These are phyloP conservation scores for Uncinocarpus reesii DNA, from an alignment of 2,329 filamentous ascomycete genomes.

Conservation along the genomic window DNA sequence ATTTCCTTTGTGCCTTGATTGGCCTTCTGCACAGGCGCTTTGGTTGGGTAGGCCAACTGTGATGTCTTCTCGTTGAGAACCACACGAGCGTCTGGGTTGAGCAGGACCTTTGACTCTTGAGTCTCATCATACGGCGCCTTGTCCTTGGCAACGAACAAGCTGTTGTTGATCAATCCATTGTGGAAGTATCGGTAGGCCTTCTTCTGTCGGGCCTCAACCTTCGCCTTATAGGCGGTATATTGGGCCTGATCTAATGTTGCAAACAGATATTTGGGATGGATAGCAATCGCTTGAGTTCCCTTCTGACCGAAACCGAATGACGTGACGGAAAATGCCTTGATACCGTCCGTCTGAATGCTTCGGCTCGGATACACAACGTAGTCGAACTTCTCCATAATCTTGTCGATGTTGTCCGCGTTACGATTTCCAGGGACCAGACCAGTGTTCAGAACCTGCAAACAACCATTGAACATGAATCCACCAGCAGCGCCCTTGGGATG, in stretches of 20 bases:
- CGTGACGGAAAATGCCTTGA: constrained; percentile 98
- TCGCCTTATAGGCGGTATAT: constrained; percentile 71
- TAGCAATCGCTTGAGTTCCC: constrained; percentile 91
- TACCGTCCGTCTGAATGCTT: constrained; percentile 89
- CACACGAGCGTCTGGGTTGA: constrained; percentile 88
- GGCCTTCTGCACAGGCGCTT: constrained; percentile 52
- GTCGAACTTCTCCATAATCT: constrained; percentile 94
- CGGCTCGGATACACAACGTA: constrained; percentile 95
- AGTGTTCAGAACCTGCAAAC: constrained; percentile 85
- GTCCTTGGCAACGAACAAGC: constrained; percentile 89
- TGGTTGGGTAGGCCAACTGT: constrained; percentile 60
- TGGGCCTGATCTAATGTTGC: constrained; percentile 82
- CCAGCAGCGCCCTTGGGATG: constrained; percentile 98
- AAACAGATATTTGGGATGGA: constrained; percentile 92
- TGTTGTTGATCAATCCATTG: constrained; percentile 96
- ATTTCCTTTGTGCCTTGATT: constrained; percentile 59
- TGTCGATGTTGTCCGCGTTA: constrained; percentile 95
- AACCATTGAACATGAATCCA: constrained; percentile 99
- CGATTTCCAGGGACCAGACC: constrained; percentile 93
- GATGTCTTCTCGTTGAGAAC: constrained; percentile 75
- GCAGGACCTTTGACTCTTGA: constrained; percentile 75
- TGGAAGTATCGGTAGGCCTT: constrained; percentile 98
- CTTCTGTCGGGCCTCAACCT: constrained; percentile 91
- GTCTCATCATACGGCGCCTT: constrained; percentile 82
- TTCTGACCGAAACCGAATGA: constrained; percentile 99